These are phyloP conservation scores for Pythium insidiosum DNA, from an alignment of 352 stramenopile genomes.

Conservation along the genomic window DNA sequence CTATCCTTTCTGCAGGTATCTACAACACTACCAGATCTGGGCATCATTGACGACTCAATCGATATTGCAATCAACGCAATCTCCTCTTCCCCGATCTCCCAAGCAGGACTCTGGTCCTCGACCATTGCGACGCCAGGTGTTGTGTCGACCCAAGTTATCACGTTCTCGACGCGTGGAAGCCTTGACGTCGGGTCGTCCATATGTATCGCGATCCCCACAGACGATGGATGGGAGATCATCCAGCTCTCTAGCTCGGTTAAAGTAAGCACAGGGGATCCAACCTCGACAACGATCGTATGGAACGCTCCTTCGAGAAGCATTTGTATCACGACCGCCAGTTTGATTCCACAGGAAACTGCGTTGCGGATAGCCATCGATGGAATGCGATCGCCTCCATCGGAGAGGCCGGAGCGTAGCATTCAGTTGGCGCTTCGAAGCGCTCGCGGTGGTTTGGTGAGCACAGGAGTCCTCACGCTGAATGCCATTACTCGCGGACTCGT, in stretches of 20 bases:
- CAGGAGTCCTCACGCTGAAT: conserved; percentile 24
- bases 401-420: conserved; percentile 13
- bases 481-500: conserved; percentile 25
- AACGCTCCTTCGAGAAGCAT: conserved; percentile 8
- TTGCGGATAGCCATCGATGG: conserved; percentile 29
- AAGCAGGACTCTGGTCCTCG: conserved; percentile 25
- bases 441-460: conserved; percentile 35
- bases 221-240: too few species aligned
- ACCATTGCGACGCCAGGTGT: conserved; percentile 36
- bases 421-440: conserved; percentile 30
- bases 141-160: conserved; percentile 29
- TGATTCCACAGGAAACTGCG: conserved; percentile 27
- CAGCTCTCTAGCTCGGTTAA: too few species aligned
- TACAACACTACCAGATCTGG: conserved; percentile 29
- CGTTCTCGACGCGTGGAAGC: conserved; percentile 29
- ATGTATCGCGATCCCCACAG: conserved; percentile 20
- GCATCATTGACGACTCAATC: conserved; percentile 37
- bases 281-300: conserved; percentile 8
- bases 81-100: conserved; percentile 15
- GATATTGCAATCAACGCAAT: conserved; percentile 38
- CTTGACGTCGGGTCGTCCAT: conserved; percentile 28
- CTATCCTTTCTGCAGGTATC: conserved; percentile 14
- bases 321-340: conserved; percentile 16
- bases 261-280: conserved; percentile 1
- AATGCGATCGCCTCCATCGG: conserved; percentile 37